Conservation (phyloP, 1,139 yeast genomes). For the Debaryomycetaceae sp. region DNA sequence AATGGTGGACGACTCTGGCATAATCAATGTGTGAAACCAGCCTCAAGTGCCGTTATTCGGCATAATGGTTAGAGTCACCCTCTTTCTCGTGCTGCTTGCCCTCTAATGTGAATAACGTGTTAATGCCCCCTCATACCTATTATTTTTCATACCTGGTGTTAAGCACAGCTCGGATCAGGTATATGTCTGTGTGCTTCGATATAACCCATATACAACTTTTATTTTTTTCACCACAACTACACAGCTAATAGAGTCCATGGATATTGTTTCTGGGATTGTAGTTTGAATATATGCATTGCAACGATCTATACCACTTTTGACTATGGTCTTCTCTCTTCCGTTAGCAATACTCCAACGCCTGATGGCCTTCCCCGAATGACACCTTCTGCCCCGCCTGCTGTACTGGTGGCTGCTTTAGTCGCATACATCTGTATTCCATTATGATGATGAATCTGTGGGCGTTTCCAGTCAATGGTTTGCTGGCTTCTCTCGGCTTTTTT, state of each 20-base stretch:
- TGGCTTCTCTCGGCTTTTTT: too few species aligned
- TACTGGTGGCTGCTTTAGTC: too few species aligned
- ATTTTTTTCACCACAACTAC: not conserved
- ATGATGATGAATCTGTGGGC: too few species aligned
- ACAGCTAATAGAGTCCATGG: not conserved
- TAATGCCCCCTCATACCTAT: not conserved
- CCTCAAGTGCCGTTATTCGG: not conserved
- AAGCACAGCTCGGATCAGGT: not conserved
- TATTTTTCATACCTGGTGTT: not conserved
- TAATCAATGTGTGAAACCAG: constrained; percentile 12
- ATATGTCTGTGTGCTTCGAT: not conserved
- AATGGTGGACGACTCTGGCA: constrained; percentile 22
- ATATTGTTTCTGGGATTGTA: too few species aligned
- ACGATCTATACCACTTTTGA: too few species aligned
- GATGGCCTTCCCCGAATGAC: too few species aligned
- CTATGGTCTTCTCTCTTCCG: too few species aligned
- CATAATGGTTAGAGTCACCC: not conserved
- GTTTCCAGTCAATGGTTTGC: too few species aligned
- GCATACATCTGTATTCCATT: too few species aligned
- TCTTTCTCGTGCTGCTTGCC: not conserved
- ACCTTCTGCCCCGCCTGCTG: too few species aligned
- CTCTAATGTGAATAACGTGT: not conserved
- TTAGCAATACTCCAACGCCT: too few species aligned
- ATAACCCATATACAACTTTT: not conserved
- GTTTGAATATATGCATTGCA: too few species aligned